These are phyloP conservation scores for Arabidopsis hybrid DNA, from an alignment of 441 rosid species.

Conservation along the genomic window DNA sequence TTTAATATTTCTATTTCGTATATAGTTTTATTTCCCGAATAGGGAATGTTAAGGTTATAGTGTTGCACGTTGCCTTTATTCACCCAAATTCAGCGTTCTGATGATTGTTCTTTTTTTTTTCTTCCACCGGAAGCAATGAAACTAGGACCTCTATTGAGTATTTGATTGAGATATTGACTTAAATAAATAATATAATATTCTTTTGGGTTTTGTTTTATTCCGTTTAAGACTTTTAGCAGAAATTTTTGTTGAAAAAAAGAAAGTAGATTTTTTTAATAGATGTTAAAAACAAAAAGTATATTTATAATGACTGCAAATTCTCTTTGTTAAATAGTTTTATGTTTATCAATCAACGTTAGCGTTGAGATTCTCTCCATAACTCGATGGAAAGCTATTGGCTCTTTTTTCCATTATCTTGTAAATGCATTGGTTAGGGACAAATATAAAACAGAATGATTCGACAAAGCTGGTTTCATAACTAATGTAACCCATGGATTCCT, in stretches of 20 bases:
- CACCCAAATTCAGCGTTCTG: slow-evolving; percentile 24
- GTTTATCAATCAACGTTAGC: slow-evolving; percentile 27
- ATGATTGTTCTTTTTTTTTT: slow-evolving; percentile 25
- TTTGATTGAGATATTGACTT: neutral
- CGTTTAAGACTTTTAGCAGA: neutral
- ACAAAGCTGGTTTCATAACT: slow-evolving; percentile 16
- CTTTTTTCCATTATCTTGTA: slow-evolving; percentile 35
- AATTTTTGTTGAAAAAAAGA: neutral
- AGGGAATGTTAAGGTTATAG: slow-evolving; percentile 43
- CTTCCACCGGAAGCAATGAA: slow-evolving; percentile 24
- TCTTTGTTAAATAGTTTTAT: slow-evolving; percentile 13
- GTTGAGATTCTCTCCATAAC: slow-evolving; percentile 34
- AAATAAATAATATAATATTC: neutral
- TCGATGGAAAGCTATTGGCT: slow-evolving; percentile 19
- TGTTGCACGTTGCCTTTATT: slow-evolving; percentile 37
- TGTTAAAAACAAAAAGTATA: too few species aligned
- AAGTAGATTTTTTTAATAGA: neutral
- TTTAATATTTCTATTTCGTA: neutral
- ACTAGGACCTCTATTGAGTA: slow-evolving; percentile 13
- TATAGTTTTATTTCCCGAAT: slow-evolving; percentile 33
- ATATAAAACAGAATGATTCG: slow-evolving; percentile 16
- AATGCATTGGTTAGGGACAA: slow-evolving; percentile 32
- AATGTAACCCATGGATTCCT: neutral
- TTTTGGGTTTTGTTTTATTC: neutral
- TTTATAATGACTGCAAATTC: neutral